These are phyloP conservation scores for Podaxis carcinomalis DNA, from an alignment of 768 basidiomycete species.

Conservation along the genomic window DNA sequence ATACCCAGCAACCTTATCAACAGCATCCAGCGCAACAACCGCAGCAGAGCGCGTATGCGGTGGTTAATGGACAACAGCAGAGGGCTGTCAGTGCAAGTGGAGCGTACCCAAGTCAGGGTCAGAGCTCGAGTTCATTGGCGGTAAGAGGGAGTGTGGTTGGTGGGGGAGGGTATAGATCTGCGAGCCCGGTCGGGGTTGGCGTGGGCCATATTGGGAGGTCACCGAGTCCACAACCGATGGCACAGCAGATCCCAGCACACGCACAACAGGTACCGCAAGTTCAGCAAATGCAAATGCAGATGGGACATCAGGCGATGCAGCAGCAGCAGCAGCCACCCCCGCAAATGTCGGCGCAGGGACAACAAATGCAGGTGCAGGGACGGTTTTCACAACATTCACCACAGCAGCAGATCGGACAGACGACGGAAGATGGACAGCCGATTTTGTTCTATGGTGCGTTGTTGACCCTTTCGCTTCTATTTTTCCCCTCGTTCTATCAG, in stretches of 20 bases:
- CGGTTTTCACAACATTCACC: constrained; percentile 11
- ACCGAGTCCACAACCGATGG: constrained; percentile 16
- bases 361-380: background rate
- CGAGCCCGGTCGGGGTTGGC: constrained; percentile 19
- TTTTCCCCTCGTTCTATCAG: too few relatives aligned
- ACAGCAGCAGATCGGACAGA: constrained; percentile 44
- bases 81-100: background rate
- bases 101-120: constrained; percentile 26
- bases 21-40: constrained; percentile 25
- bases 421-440: constrained; percentile 75
- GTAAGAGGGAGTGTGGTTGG: background rate
- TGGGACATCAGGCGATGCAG: background rate
- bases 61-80: constrained; percentile 2
- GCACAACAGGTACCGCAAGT: constrained; percentile 39
- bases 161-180: constrained; percentile 13
- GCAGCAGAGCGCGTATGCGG: constrained; percentile 15
- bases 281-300: constrained; percentile 3
- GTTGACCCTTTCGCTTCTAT: constrained; percentile 21
- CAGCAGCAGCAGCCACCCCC: background rate
- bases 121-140: constrained; percentile 16
- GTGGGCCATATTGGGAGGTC: constrained; percentile 30
- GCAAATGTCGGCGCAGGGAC: background rate
- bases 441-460: constrained; percentile 86
- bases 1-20: constrained; percentile 21
- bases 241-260: constrained; percentile 20